Base-by-base conservation (phyloP, 148 eudicot genomes). In the Heliosperma pusillum region DNA sequence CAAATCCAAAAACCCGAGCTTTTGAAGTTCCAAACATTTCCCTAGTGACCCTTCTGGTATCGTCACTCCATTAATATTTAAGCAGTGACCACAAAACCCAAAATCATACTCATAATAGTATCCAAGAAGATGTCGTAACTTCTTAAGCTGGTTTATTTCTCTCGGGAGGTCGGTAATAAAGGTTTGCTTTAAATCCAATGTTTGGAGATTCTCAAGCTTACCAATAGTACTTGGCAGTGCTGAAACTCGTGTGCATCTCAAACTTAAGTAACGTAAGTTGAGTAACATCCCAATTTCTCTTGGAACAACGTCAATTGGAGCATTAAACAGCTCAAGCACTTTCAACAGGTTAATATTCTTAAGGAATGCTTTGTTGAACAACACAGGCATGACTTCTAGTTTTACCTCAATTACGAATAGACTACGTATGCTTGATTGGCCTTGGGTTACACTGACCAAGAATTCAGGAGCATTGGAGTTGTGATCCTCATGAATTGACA, bases 181-280 rank as follows among this genome's bases (percentile, higher is more conserved):
- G 24, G 78, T 74, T 17, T 74, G 73, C n/a, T 82, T 82, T 61
- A 82, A 44, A 82, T 82, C 81, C 56, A 82, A 44, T 45, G 81
- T 77, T 64, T 69, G 75, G 19, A 78, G 84, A 57, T 64, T 27
- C 25, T 65, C 76, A 25, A 77, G 78, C 62, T 78, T 74, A 17
- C 78, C 75, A 9, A 78, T 65, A 7, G 76, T 69, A 29, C 68
- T 63, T 4, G 84, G 84, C 27, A 78, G 67, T 8, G 1, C 40
- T 19, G 40, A 6, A 26, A 82, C 78, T 10, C 40, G 42, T 15
- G 81, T 77, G 40, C 71, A 74, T 56, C 84, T 77, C 58, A 82
- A 17, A 55, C 81, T 78, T 33, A 82, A 59, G 45, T 82, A 82
- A 11, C 57, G 77, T 59, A 82, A 63, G 26, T 73, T 70, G 5